Evolutionary conservation across 495 filamentous ascomycete genomes (phyloP).

Genomic region (Tuber umbilicatum): DNA sequence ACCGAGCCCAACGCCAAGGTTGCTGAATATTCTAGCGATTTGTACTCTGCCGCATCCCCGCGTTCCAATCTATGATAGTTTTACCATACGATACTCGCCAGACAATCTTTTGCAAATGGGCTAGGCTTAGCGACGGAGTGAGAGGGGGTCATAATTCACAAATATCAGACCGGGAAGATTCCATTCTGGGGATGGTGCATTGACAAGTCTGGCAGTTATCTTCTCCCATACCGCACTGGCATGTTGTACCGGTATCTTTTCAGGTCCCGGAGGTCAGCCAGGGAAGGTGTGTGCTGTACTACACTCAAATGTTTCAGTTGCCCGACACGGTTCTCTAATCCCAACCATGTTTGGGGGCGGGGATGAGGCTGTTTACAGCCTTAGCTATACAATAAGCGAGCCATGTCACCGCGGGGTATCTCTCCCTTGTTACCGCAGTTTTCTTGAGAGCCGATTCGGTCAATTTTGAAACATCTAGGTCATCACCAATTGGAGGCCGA

Average conservation of each 20-base stretch:
- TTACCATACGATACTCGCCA: background rate
- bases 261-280: background rate
- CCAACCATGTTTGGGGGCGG: background rate
- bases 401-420: background rate
- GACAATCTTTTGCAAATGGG: background rate
- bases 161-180: background rate
- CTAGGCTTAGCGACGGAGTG: background rate
- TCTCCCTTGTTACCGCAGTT: background rate
- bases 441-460: background rate
- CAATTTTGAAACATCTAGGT: background rate
- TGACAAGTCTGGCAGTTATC: background rate
- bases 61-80: constrained; percentile 20
- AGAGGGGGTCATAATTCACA: background rate
- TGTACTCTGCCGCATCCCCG: constrained; percentile 27
- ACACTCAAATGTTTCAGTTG: background rate
- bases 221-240: background rate
- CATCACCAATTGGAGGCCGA: background rate
- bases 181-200: background rate
- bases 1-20: constrained; percentile 18
- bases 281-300: background rate
- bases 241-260: background rate
- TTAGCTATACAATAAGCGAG: background rate
- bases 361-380: constrained; percentile 2
- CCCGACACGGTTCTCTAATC: background rate
- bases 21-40: constrained; percentile 31